These are phyloP conservation scores for Austroboletus eburneus DNA, from an alignment of 768 basidiomycete species.

Conservation along the genomic window DNA sequence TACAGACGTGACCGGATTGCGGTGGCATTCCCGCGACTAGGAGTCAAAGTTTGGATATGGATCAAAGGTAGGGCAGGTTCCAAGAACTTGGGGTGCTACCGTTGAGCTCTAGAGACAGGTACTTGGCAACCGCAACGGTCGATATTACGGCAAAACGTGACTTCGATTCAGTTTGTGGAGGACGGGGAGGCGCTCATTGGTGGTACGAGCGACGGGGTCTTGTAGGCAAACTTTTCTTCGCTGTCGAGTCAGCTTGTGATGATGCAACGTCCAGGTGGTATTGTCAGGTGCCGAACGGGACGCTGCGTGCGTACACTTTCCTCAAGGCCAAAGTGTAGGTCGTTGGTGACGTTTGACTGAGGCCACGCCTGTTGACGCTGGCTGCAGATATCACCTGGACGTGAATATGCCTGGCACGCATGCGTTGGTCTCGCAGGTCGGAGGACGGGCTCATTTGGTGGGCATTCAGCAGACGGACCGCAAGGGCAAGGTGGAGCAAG, in stretches of 20 bases:
- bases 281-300: conserved; percentile 65
- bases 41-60: conserved; percentile 65
- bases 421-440: conserved; percentile 49
- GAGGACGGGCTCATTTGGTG: conserved; percentile 49
- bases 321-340: conserved; percentile 57
- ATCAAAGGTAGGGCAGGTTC: conserved; percentile 41
- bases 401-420: conserved; percentile 46
- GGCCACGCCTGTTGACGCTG: conserved; percentile 7
- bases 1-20: conserved; percentile 57
- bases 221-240: conserved; percentile 39
- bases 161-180: conserved; percentile 58
- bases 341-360: not conserved
- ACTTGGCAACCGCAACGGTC: conserved; percentile 63
- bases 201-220: conserved; percentile 64
- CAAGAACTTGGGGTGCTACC: not conserved
- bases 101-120: conserved; percentile 33
- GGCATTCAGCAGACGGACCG: conserved; percentile 46
- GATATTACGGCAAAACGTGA: conserved; percentile 61
- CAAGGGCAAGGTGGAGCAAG: conserved; percentile 50
- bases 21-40: conserved; percentile 53
- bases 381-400: conserved; percentile 49
- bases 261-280: conserved; percentile 48
- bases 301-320: conserved; percentile 55
- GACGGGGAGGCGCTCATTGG: conserved; percentile 62
- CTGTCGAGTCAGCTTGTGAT: conserved; percentile 1